Evolutionary conservation across 129 eudicot genomes (phyloP).

Genomic region (Helianthus tuberosus): DNA sequence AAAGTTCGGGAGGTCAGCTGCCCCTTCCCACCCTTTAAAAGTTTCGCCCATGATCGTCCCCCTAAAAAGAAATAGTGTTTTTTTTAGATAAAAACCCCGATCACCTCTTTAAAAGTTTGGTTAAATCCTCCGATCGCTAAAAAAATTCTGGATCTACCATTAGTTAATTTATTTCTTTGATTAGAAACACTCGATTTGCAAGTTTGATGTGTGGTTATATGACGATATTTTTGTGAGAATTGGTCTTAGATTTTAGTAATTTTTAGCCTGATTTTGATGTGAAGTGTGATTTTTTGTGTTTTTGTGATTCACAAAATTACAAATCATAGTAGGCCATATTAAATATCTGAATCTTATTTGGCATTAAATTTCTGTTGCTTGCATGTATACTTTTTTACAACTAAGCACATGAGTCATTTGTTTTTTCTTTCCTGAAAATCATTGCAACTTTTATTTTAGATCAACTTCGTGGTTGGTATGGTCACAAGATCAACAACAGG

Average conservation of each 20-base stretch:
- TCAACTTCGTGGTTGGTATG: conserved; percentile 12
- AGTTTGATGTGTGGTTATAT: not conserved
- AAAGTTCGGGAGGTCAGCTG: too few relatives aligned
- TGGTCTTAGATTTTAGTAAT: not conserved
- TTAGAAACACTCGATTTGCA: not conserved
- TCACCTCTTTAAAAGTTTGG: too few relatives aligned
- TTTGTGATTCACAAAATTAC: not conserved
- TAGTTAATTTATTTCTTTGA: not conserved
- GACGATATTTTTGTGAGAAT: not conserved
- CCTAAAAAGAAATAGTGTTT: too few relatives aligned
- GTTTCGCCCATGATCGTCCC: too few relatives aligned
- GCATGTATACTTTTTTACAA: not conserved
- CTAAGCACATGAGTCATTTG: not conserved
- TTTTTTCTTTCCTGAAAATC: not conserved
- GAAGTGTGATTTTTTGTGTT: not conserved
- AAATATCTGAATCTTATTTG: not conserved
- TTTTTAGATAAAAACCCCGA: too few relatives aligned
- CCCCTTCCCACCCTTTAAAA: too few relatives aligned
- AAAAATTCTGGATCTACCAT: too few relatives aligned
- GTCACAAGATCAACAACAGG: not conserved
- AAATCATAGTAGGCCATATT: not conserved
- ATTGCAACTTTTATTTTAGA: conserved; percentile 5
- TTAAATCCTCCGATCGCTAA: not conserved
- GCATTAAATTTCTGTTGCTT: not conserved
- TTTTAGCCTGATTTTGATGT: conserved; percentile 15